Percentiles rank a stretch among this genome's conserved stretches.
Evolutionary conservation across 192 early-diverging fungal species (phyloP).

Genomic region (Entomortierella chlamydospora): DNA sequence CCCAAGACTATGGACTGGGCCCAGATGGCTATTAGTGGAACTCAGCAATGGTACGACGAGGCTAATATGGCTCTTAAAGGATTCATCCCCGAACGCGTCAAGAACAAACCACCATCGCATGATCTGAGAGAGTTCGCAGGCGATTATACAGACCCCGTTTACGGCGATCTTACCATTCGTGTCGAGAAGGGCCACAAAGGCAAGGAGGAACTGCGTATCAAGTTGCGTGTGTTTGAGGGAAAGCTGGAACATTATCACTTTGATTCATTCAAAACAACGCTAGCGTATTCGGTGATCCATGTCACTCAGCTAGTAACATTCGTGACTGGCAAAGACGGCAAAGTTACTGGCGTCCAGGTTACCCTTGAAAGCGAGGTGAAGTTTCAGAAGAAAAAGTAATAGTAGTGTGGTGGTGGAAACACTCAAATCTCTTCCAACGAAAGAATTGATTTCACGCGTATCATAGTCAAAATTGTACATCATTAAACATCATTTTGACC

Average conservation of each 20-base stretch:
- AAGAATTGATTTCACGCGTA: too few species aligned
- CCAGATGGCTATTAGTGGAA: not conserved
- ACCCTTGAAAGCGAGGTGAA: too few species aligned
- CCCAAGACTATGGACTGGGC: constrained; percentile 23
- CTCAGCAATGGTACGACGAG: too few species aligned
- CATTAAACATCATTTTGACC: too few species aligned
- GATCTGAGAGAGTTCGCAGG: not conserved
- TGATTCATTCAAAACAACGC: constrained; percentile 7
- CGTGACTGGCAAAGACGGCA: not conserved
- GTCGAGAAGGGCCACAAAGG: not conserved
- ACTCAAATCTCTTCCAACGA: too few species aligned
- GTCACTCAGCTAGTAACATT: not conserved
- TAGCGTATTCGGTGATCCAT: not conserved
- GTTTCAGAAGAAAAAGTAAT: too few species aligned
- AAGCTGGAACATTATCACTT: constrained; percentile 29
- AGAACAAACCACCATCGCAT: not conserved
- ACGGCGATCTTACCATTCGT: constrained; percentile 7
- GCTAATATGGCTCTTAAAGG: not conserved
- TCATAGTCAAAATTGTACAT: too few species aligned
- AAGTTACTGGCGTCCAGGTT: not conserved
- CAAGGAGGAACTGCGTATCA: not conserved
- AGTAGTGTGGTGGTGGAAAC: too few species aligned
- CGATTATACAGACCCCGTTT: constrained; percentile 9
- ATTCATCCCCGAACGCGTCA: not conserved
- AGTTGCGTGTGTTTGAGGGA: constrained; percentile 3